phyloP scores from a whole-genome alignment of 1,284 basidiomycete genomes.

The Filobasidium uniguttulatum region DNA sequence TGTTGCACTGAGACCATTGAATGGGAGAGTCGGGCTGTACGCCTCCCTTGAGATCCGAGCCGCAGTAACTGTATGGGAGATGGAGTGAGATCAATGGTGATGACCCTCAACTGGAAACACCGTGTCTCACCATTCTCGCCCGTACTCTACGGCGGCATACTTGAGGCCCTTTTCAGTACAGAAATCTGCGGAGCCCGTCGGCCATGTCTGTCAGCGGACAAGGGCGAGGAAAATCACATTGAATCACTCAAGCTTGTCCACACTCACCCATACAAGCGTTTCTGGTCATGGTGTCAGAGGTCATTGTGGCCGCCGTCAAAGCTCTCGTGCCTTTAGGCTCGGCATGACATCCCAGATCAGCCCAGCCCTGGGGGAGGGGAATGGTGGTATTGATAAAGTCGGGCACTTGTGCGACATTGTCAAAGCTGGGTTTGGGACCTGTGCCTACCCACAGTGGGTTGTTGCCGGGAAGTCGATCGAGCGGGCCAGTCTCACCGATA shows the following conservation, averaged over 20 bases:
- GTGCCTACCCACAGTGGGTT: slow-evolving; percentile 32
- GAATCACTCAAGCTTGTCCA: not conserved
- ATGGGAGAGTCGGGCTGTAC: slow-evolving; percentile 22
- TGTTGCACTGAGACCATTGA: slow-evolving; percentile 17
- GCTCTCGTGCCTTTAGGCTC: slow-evolving; percentile 5
- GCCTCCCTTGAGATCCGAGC: slow-evolving; percentile 21
- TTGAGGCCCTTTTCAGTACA: slow-evolving; percentile 20
- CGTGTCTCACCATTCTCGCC: slow-evolving; percentile 19
- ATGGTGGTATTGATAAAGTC: slow-evolving; percentile 1
- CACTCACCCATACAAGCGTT: slow-evolving; percentile 5
- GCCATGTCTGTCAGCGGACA: too few relatives aligned
- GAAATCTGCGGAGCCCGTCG: too few relatives aligned
- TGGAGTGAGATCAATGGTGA: slow-evolving; percentile 7
- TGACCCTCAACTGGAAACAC: too few relatives aligned
- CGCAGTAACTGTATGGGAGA: slow-evolving; percentile 13
- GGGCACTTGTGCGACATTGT: slow-evolving; percentile 18
- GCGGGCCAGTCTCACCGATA: slow-evolving; percentile 24
- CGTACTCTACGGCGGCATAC: slow-evolving; percentile 26
- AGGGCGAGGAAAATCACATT: too few relatives aligned
- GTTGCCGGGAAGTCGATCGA: slow-evolving; percentile 29
- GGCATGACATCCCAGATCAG: slow-evolving; percentile 11
- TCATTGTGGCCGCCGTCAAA: slow-evolving; percentile 7
- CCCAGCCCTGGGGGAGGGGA: slow-evolving; percentile 7
- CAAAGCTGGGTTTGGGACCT: slow-evolving; percentile 17
- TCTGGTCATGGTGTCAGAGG: slow-evolving; percentile 6